Conservation (phyloP, 2,329 filamentous ascomycete genomes). For the Paraphoma sp. region DNA sequence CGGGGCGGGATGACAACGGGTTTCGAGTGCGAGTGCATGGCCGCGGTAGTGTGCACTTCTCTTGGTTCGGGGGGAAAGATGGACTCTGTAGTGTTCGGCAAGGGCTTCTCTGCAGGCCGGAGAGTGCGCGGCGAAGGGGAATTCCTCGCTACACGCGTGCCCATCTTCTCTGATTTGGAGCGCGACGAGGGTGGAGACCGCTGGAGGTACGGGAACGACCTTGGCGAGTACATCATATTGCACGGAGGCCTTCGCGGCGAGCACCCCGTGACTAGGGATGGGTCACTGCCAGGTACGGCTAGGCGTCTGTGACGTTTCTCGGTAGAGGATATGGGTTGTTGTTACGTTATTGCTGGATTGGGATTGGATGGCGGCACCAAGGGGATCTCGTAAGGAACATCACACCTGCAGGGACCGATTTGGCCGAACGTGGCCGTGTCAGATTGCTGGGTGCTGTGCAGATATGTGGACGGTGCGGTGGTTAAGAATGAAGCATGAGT, state of each 20-base stretch:
- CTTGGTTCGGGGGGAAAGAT: conserved; percentile 12
- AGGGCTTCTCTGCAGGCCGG: conserved; percentile 18
- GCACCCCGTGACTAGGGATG: conserved; percentile 34
- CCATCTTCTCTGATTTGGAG: conserved; percentile 39
- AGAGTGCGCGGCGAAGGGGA: conserved; percentile 20
- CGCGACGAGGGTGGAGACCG: conserved; percentile 43
- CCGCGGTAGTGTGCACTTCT: conserved; percentile 19
- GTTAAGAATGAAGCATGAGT: neutral
- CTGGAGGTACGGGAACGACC: conserved; percentile 52
- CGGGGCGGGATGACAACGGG: conserved; percentile 52
- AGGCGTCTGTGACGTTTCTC: conserved; percentile 38
- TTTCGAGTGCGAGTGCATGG: conserved; percentile 44
- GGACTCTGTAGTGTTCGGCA: conserved; percentile 9
- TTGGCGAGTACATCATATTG: conserved; percentile 54
- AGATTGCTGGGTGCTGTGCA: neutral
- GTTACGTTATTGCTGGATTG: conserved; percentile 47
- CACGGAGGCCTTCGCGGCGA: conserved; percentile 27
- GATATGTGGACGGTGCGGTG: neutral
- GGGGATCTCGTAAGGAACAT: conserved; percentile 32
- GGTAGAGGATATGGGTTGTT: conserved; percentile 23
- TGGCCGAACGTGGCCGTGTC: conserved; percentile 28
- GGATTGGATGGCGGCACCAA: conserved; percentile 39
- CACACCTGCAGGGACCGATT: conserved; percentile 33
- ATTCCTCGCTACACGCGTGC: conserved; percentile 29
- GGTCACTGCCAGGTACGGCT: conserved; percentile 19